A percentile compares a stretch with the other conserved stretches of the same genome.
Evolutionary conservation across 345 rosid species (phyloP).

Genomic region (Turritis glabra): DNA sequence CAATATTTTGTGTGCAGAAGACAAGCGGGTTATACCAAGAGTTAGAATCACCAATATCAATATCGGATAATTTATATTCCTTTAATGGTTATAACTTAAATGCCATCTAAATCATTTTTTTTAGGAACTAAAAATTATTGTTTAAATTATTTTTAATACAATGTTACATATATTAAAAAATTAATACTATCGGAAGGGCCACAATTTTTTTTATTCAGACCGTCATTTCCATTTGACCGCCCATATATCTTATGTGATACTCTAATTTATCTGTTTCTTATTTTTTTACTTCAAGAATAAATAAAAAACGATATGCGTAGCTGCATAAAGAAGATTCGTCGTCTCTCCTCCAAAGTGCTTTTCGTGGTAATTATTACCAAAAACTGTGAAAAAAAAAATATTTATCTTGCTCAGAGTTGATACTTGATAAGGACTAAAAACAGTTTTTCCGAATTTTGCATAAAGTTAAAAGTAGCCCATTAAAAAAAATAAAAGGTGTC

Average conservation of each 20-base stretch:
- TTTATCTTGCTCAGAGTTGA: background rate
- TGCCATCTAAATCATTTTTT: too few species aligned
- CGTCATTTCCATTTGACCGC: background rate
- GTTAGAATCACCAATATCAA: too few species aligned
- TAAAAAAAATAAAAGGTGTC: background rate
- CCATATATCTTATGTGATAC: background rate
- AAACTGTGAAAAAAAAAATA: background rate
- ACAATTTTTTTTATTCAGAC: background rate
- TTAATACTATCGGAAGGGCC: background rate
- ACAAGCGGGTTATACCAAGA: too few species aligned
- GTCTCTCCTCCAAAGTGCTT: constrained; percentile 13
- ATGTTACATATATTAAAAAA: too few species aligned
- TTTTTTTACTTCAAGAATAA: background rate
- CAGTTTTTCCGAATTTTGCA: constrained; percentile 5
- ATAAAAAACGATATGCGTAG: background rate
- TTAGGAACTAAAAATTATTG: too few species aligned
- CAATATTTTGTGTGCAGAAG: too few species aligned
- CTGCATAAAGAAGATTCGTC: constrained; percentile 9
- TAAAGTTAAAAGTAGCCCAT: background rate
- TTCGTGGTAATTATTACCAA: constrained; percentile 7
- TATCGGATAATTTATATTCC: too few species aligned
- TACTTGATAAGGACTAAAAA: background rate
- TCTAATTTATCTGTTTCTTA: constrained; percentile 1
- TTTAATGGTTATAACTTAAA: too few species aligned
- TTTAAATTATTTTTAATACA: too few species aligned